These are phyloP conservation scores for Mercurialis annua DNA, from an alignment of 345 rosid genomes.

Conservation along the genomic window DNA sequence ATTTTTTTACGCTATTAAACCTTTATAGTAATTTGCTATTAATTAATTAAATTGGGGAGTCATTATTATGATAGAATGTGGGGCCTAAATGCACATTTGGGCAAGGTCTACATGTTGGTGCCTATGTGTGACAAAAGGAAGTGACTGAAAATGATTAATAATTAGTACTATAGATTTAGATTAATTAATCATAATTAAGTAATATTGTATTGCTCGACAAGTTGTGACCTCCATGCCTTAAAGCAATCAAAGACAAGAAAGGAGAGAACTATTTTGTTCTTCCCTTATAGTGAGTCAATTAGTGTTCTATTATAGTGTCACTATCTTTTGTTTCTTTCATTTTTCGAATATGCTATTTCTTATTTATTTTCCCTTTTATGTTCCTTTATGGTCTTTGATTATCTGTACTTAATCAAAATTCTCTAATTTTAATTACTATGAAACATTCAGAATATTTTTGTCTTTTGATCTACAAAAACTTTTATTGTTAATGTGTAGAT, in stretches of 20 bases:
- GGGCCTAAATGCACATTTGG: slow-evolving; percentile 39
- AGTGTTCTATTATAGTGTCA: slow-evolving; percentile 40
- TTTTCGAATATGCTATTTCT: slow-evolving; percentile 33
- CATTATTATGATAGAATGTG: slow-evolving; percentile 38
- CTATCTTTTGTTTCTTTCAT: slow-evolving; percentile 47
- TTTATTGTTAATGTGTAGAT: neutral
- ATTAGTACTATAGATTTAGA: slow-evolving; percentile 20
- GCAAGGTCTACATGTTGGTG: slow-evolving; percentile 65
- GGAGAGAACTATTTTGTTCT: slow-evolving; percentile 10
- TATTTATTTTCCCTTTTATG: neutral
- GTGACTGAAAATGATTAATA: slow-evolving; percentile 35
- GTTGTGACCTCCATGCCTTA: slow-evolving; percentile 35
- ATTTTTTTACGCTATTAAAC: too few relatives aligned
- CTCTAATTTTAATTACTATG: slow-evolving; percentile 2
- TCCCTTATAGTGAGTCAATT: slow-evolving; percentile 9
- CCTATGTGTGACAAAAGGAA: slow-evolving; percentile 42
- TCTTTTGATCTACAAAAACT: slow-evolving; percentile 3
- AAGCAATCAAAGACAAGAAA: slow-evolving; percentile 18
- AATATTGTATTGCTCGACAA: slow-evolving; percentile 46
- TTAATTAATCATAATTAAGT: slow-evolving; percentile 29
- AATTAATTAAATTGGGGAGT: slow-evolving; percentile 34
- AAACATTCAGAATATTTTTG: slow-evolving; percentile 2
- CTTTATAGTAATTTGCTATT: too few relatives aligned
- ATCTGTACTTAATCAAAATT: slow-evolving; percentile 24
- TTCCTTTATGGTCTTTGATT: slow-evolving; percentile 24